Conservation (phyloP, 441 rosid species). For the Pelargonium fulgidum region DNA sequence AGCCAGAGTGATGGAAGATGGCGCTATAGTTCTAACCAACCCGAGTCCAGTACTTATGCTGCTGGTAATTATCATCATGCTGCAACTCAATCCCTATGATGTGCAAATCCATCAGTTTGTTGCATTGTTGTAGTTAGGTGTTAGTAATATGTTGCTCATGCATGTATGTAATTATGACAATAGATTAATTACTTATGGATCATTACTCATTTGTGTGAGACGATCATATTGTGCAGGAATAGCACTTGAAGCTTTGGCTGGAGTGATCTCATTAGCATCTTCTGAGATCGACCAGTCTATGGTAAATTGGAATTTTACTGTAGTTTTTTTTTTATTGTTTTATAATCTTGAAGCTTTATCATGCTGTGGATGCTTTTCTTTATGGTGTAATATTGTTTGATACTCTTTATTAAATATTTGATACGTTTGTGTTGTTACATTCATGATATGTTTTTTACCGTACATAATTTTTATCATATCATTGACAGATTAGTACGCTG, state of each 20-base stretch:
- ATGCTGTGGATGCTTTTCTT: not conserved
- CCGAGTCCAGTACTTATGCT: constrained; percentile 78
- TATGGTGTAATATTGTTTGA: not conserved
- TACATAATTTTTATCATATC: not conserved
- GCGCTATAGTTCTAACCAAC: constrained; percentile 74
- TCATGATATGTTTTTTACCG: not conserved
- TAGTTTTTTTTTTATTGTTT: not conserved
- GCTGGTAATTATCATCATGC: constrained; percentile 53
- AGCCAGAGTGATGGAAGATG: constrained; percentile 96
- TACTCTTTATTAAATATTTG: not conserved
- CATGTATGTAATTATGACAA: not conserved
- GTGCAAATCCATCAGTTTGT: not conserved
- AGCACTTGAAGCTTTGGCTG: constrained; percentile 87
- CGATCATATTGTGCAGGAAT: constrained; percentile 45
- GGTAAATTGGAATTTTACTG: constrained; percentile 40
- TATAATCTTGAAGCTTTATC: not conserved
- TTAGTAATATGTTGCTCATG: not conserved
- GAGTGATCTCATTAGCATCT: constrained; percentile 68
- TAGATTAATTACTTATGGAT: not conserved
- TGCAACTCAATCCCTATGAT: constrained; percentile 11
- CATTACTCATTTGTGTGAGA: constrained; percentile 12
- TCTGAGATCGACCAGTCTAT: constrained; percentile 64
- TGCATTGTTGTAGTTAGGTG: not conserved
- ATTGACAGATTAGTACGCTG: constrained; percentile 57
- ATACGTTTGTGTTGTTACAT: not conserved